Percentiles rank a stretch among this genome's conserved stretches.
phyloP scores from a whole-genome alignment of 225 moss, liverwort and hornwort species.

The Pseudisothecium myosuroides region DNA sequence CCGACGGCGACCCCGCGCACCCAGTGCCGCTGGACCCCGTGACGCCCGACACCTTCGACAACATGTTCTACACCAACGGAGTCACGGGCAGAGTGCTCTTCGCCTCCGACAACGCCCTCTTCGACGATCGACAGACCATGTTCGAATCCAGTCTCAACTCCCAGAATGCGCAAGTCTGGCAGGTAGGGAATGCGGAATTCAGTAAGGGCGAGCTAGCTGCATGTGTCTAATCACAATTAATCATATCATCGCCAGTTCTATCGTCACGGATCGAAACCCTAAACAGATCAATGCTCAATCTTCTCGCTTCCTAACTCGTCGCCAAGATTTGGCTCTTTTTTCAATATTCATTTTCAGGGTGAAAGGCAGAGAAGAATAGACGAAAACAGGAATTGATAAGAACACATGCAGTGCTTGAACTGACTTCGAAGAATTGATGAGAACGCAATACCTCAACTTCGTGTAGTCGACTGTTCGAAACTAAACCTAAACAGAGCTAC shows the following conservation, averaged over 20 bases:
- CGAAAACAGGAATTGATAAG: background rate
- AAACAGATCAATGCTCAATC: background rate
- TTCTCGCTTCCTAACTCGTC: background rate
- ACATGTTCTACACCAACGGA: constrained; percentile 49
- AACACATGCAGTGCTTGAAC: background rate
- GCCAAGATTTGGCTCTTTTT: no score
- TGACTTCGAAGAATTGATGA: background rate
- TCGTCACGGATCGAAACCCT: background rate
- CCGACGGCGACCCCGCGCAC: background rate
- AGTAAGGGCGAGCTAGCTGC: background rate
- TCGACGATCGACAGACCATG: constrained; percentile 22
- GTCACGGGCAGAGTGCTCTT: constrained; percentile 31
- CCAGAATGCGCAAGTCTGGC: constrained; percentile 23
- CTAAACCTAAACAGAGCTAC: background rate
- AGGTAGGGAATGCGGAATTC: background rate
- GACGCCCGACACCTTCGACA: constrained; percentile 40
- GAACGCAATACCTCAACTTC: background rate
- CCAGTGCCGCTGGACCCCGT: constrained; percentile 30
- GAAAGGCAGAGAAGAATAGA: background rate
- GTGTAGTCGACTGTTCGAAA: background rate
- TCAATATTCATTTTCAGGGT: background rate
- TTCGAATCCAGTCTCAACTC: constrained; percentile 37
- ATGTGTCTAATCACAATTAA: background rate
- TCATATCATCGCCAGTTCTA: background rate
- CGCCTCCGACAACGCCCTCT: constrained; percentile 26